These are phyloP conservation scores for Salvia splendens DNA, from an alignment of 257 asterid genomes.

Conservation along the genomic window DNA sequence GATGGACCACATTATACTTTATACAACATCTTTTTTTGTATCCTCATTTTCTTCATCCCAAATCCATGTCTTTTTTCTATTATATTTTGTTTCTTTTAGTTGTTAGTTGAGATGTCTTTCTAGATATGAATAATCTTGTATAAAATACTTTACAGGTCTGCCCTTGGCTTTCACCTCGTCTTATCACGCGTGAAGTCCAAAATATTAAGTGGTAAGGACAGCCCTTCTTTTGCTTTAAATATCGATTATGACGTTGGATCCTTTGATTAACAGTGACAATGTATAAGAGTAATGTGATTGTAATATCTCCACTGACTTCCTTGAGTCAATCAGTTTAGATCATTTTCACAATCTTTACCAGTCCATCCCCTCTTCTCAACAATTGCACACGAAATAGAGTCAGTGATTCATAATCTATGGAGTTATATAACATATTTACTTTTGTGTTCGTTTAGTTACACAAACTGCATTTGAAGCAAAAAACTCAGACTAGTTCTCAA, in stretches of 20 bases:
- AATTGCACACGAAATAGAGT: not conserved
- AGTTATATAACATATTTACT: conserved; percentile 14
- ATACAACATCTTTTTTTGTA: conserved; percentile 11
- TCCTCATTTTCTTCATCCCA: conserved; percentile 28
- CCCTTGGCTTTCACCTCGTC: conserved; percentile 39
- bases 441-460: conserved; percentile 4
- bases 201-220: conserved; percentile 37
- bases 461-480: conserved; percentile 23
- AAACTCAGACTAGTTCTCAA: conserved; percentile 17
- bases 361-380: conserved; percentile 3
- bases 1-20: conserved; percentile 27
- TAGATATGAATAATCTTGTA: conserved; percentile 24
- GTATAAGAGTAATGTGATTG: conserved; percentile 23
- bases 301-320: conserved; percentile 8
- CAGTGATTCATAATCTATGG: conserved; percentile 4
- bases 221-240: conserved; percentile 30
- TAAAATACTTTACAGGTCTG: conserved; percentile 28
- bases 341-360: conserved; percentile 17
- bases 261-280: conserved; percentile 6
- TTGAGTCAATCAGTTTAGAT: conserved; percentile 7
- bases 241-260: conserved; percentile 33
- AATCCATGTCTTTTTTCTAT: conserved; percentile 36
- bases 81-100: conserved; percentile 30
- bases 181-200: conserved; percentile 38
- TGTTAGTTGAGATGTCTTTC: conserved; percentile 36